phyloP scores from a whole-genome alignment of 192 early-diverging fungal genomes.

The Backusella australiensis region DNA sequence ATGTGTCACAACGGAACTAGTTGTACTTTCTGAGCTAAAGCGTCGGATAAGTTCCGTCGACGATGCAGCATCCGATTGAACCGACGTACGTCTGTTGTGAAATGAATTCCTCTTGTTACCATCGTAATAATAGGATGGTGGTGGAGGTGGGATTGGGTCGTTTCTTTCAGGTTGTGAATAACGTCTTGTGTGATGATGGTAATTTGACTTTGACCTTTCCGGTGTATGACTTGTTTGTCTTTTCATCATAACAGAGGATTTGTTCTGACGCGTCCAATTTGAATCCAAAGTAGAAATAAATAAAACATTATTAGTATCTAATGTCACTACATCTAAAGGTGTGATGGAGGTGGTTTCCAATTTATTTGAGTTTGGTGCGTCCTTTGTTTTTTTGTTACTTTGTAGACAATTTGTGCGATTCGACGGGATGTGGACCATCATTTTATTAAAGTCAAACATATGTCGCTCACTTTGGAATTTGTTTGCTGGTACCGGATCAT shows the following conservation, averaged over 20 bases:
- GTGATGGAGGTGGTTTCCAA: slow-evolving; percentile 3
- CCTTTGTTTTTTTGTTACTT: not conserved
- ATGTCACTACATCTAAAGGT: not conserved
- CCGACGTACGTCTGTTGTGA: slow-evolving; percentile 1
- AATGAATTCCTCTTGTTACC: not conserved
- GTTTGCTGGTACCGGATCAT: not conserved
- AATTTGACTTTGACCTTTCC: not conserved
- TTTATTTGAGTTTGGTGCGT: not conserved
- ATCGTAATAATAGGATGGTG: not conserved
- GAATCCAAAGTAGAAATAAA: not conserved
- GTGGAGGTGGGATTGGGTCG: not conserved
- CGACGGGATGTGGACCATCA: not conserved
- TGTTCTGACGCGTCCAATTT: not conserved
- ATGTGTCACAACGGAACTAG: not conserved
- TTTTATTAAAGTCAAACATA: slow-evolving; percentile 6
- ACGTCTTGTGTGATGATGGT: not conserved
- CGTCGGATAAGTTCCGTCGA: slow-evolving; percentile 13
- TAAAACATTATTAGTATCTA: not conserved
- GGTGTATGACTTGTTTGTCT: slow-evolving; percentile 1
- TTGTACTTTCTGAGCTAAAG: slow-evolving; percentile 10
- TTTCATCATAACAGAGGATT: not conserved
- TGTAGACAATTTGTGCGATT: not conserved
- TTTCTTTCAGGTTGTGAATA: not conserved
- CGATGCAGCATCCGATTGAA: not conserved
- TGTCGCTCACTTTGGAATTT: slow-evolving; percentile 4